Percentiles rank a stretch among this genome's conserved stretches.
Evolutionary conservation across 179 eudicot species (phyloP).

Genomic region (Drosera spatulata): DNA sequence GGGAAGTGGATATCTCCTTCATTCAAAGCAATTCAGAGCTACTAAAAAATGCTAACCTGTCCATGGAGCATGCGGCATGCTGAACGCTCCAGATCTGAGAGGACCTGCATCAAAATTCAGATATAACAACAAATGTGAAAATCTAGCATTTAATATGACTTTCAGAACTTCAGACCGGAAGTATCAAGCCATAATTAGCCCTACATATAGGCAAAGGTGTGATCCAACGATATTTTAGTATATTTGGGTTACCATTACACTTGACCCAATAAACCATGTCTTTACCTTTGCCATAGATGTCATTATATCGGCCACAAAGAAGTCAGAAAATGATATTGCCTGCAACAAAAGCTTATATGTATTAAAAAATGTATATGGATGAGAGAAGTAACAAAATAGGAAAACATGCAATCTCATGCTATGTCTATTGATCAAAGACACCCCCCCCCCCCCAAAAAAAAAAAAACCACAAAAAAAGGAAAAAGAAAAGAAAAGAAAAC

Average conservation of each 20-base stretch:
- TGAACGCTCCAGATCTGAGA: slow-evolving; percentile 94
- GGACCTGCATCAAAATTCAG: slow-evolving; percentile 36
- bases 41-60: slow-evolving; percentile 36
- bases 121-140: background rate
- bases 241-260: too few species aligned
- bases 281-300: slow-evolving; percentile 98
- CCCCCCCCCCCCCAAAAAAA: slow-evolving; percentile 94
- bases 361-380: background rate
- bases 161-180: too few species aligned
- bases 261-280: background rate
- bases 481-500: slow-evolving; percentile 24
- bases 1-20: too few species aligned
- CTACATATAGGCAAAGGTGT: too few species aligned
- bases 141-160: background rate
- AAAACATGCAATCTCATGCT: too few species aligned
- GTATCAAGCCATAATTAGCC: too few species aligned
- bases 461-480: slow-evolving; percentile 96
- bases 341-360: slow-evolving; percentile 25
- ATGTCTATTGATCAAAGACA: too few species aligned
- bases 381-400: background rate
- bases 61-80: slow-evolving; percentile 92
- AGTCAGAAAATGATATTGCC: slow-evolving; percentile 96
- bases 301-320: slow-evolving; percentile 95
- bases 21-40: background rate
- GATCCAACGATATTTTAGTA: too few species aligned